Base-by-base conservation (phyloP, 1,284 basidiomycete species). In the Leccinum angustisporum region DNA sequence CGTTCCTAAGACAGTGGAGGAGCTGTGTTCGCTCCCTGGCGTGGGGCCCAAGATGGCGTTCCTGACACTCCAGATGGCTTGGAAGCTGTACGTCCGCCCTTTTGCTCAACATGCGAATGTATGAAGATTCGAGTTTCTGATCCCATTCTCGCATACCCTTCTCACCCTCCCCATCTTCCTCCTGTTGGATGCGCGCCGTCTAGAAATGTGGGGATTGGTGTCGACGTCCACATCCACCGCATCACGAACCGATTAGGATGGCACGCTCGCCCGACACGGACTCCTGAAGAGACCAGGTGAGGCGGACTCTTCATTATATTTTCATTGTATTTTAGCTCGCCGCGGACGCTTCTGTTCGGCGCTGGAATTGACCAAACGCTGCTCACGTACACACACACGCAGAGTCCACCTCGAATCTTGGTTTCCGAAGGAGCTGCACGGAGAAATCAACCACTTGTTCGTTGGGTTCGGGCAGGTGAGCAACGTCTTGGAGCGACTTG, bases 11-110 rank as follows among this genome's bases (percentile, higher is more conserved):
- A 95, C 92, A 0, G 86, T 90, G 2, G 92, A 95, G 56, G 92
- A 93, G 58, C 79, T 97, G 11, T 92, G 92, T 65, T 87, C 88
- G 16, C 77, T 97, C 9, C 87, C 87, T 4, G 95, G 95, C 0
- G 94, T 97, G 0, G 95, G 95, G 0, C 94, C 93, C 0, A 97
- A 97, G 76, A 95, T 97, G 93, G 93, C 92, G 1, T 95, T 92
- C 74, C 73, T 96, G 50, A 81, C 88, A 0, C 80, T 98, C 1
- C 94, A 96, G 65, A 83, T 85, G 56, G 93, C 88, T 14, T 97
- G 95, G 95, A 83, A 91, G 63, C 71, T 94, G 91, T 93, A 69
- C 61, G 87, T 53, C 38, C 3, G 27, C 21, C 33, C 2, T 52
- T 52, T 52, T 14, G 0, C 51, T 51, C 14, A 8, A 27, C 8